These are phyloP conservation scores for Lippia alba DNA, from an alignment of 305 asterid species.

Conservation along the genomic window DNA sequence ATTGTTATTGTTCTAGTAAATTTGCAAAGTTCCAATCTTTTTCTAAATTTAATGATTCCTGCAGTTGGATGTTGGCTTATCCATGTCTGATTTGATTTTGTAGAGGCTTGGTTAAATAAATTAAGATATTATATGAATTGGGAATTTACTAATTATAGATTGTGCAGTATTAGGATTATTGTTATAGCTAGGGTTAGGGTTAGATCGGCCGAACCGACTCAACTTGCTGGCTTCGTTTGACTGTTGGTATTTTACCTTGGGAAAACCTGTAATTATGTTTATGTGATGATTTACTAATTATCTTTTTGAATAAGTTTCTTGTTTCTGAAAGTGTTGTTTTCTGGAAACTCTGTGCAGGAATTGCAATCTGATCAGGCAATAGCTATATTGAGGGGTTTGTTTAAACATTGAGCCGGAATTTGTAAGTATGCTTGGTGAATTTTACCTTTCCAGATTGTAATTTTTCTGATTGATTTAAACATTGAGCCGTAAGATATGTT, in stretches of 20 bases:
- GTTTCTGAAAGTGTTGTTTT: slow-evolving; percentile 25
- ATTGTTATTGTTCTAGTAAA: slow-evolving; percentile 5
- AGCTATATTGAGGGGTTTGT: slow-evolving; percentile 11
- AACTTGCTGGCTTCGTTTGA: slow-evolving; percentile 27
- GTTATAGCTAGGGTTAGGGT: slow-evolving; percentile 48
- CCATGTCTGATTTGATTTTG: slow-evolving; percentile 25
- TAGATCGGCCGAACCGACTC: slow-evolving; percentile 33
- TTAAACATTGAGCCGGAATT: slow-evolving; percentile 29
- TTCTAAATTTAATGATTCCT: slow-evolving; percentile 8
- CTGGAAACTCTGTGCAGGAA: slow-evolving; percentile 36
- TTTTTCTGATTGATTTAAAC: slow-evolving; percentile 27
- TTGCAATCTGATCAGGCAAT: slow-evolving; percentile 19
- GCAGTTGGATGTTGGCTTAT: slow-evolving; percentile 22
- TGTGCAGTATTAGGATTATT: too few relatives aligned
- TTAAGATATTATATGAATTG: slow-evolving; percentile 24
- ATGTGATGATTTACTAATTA: neutral
- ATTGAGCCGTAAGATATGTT: neutral
- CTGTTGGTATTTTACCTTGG: slow-evolving; percentile 20
- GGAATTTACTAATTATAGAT: slow-evolving; percentile 16
- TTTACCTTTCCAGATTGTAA: neutral
- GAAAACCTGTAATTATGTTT: neutral
- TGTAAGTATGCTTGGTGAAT: slow-evolving; percentile 36
- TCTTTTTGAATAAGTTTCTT: slow-evolving; percentile 6
- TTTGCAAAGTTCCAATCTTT: slow-evolving; percentile 10
- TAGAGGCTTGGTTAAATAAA: slow-evolving; percentile 1